These are phyloP conservation scores for Naganishia albida DNA, from an alignment of 1,284 basidiomycete genomes.

Conservation along the genomic window DNA sequence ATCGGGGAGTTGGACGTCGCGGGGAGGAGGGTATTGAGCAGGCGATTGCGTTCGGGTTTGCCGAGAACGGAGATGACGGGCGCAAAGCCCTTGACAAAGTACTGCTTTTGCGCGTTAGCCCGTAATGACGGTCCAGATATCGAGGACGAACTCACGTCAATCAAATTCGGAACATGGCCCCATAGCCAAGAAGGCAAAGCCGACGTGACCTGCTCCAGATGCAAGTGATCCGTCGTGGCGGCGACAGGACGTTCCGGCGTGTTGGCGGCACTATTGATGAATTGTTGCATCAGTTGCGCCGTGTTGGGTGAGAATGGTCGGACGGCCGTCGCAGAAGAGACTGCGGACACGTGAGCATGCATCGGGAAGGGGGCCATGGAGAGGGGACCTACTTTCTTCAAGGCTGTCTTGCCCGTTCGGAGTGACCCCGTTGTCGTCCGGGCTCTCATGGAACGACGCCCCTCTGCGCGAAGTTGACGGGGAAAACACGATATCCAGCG, in stretches of 20 bases:
- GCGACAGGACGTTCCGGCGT: conserved; percentile 17
- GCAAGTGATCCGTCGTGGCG: conserved; percentile 21
- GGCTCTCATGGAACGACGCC: too few species aligned
- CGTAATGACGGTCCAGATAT: not conserved
- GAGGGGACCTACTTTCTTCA: conserved; percentile 7
- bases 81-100: conserved; percentile 42
- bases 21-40: conserved; percentile 38
- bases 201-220: conserved; percentile 5
- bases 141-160: conserved; percentile 21
- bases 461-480: not conserved
- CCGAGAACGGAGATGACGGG: conserved; percentile 42
- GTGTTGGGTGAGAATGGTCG: conserved; percentile 24
- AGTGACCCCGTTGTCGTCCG: too few species aligned
- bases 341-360: not conserved
- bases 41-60: conserved; percentile 37
- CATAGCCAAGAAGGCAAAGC: conserved; percentile 29
- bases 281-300: conserved; percentile 18
- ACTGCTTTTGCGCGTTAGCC: conserved; percentile 27
- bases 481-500: conserved; percentile 17
- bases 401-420: too few species aligned
- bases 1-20: conserved; percentile 40
- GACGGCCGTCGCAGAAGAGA: conserved; percentile 1
- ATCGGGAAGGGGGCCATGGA: not conserved
- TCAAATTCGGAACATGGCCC: conserved; percentile 28
- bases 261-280: not conserved